These are phyloP conservation scores for Penicillium polonicum DNA, from an alignment of 2,329 filamentous ascomycete species.

Conservation along the genomic window DNA sequence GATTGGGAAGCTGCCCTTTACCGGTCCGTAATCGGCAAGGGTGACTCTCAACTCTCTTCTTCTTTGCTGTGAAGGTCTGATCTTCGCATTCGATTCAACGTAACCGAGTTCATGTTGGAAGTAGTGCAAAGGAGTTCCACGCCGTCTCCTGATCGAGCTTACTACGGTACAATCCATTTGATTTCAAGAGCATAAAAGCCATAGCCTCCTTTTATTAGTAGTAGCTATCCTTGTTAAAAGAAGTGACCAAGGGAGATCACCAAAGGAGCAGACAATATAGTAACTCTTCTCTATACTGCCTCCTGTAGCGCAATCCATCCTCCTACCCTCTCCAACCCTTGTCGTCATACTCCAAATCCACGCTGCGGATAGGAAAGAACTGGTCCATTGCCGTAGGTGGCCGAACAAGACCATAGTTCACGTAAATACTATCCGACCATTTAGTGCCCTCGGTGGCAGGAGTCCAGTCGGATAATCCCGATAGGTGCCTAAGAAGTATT, in stretches of 20 bases:
- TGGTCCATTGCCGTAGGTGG: background rate
- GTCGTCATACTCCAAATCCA: background rate
- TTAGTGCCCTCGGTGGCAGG: background rate
- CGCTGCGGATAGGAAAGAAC: background rate
- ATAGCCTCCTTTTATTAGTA: too few species aligned
- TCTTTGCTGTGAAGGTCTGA: background rate
- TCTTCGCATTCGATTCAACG: background rate
- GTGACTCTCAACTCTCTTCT: background rate
- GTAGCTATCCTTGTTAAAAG: too few species aligned
- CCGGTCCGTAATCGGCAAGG: constrained; percentile 26
- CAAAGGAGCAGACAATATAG: background rate
- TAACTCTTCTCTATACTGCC: background rate
- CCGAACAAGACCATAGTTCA: background rate
- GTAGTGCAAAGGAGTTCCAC: too few species aligned
- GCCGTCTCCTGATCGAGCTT: too few species aligned
- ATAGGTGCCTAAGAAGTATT: background rate
- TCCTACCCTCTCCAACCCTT: background rate
- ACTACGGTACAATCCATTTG: too few species aligned
- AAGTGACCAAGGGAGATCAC: background rate
- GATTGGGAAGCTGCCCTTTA: constrained; percentile 13
- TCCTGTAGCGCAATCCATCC: background rate
- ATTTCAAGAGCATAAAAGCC: too few species aligned
- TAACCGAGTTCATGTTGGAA: too few species aligned
- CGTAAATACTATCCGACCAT: background rate
- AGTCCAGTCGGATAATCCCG: background rate